A percentile compares a stretch with the other conserved stretches of the same genome.
Conservation (phyloP, 2,329 filamentous ascomycete genomes). For the Escovopsis sp. region DNA sequence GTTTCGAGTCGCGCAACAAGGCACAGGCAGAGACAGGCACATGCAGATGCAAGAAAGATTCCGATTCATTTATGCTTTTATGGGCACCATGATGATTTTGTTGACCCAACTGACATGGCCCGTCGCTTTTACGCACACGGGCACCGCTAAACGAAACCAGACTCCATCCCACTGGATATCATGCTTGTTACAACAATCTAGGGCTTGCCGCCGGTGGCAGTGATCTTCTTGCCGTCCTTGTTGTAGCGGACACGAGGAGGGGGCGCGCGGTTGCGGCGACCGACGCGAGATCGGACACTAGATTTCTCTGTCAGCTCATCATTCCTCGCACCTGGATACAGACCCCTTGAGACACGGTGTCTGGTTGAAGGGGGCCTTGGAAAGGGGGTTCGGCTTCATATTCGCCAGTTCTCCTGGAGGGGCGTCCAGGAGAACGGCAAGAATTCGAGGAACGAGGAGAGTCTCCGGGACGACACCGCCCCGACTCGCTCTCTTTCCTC, state of each 20-base stretch:
- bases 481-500: no score
- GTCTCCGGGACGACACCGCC: constrained; percentile 9
- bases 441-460: constrained; percentile 6
- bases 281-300: constrained; percentile 92
- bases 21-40: no score
- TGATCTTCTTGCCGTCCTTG: constrained; percentile 99
- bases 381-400: no score
- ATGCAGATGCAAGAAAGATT: constrained; percentile 7
- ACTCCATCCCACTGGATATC: constrained; percentile 18
- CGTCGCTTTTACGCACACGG: constrained; percentile 22
- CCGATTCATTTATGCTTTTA: constrained; percentile 11
- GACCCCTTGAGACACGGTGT: no score
- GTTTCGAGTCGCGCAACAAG: no score
- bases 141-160: constrained; percentile 21
- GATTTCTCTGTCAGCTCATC: constrained; percentile 25
- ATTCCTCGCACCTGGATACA: no score
- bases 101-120: constrained; percentile 21
- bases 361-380: no score
- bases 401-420: no score
- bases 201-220: constrained; percentile 45
- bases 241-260: constrained; percentile 97
- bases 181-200: constrained; percentile 16
- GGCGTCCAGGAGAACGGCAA: not conserved
- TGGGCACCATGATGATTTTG: constrained; percentile 8
- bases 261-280: constrained; percentile 96